phyloP scores from a whole-genome alignment of 257 asterid species.

The Petunia secreta region DNA sequence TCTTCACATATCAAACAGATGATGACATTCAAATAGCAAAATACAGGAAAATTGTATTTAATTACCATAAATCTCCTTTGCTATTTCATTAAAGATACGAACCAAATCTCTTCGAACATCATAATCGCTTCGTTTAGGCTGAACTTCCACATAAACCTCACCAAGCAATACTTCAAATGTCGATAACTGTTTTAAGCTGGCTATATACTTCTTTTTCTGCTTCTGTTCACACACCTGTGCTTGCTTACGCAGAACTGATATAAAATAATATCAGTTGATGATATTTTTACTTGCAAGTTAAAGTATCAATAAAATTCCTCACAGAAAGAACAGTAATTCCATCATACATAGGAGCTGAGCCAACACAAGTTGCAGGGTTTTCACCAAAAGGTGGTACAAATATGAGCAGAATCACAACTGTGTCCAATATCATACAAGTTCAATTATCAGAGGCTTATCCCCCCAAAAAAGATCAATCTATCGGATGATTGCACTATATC shows the following conservation, averaged over 20 bases:
- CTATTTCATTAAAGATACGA: constrained; percentile 73
- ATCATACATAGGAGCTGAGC: constrained; percentile 1
- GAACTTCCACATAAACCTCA: constrained; percentile 53
- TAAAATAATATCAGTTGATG: constrained; percentile 27
- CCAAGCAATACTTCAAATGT: constrained; percentile 65
- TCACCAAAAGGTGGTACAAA: background rate
- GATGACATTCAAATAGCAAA: constrained; percentile 18
- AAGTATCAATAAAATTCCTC: background rate
- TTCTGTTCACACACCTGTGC: constrained; percentile 65
- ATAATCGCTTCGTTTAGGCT: constrained; percentile 70
- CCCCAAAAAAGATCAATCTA: background rate
- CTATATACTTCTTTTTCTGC: constrained; percentile 48
- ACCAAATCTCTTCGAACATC: constrained; percentile 65
- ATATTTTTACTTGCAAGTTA: background rate
- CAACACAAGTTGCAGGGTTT: background rate
- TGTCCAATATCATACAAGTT: background rate
- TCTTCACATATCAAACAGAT: constrained; percentile 17
- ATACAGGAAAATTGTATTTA: constrained; percentile 14
- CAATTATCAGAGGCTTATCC: constrained; percentile 6
- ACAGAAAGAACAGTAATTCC: background rate
- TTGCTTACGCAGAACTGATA: constrained; percentile 65
- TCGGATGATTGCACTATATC: constrained; percentile 7
- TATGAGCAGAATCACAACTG: too few species aligned
- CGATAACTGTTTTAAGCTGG: constrained; percentile 43
- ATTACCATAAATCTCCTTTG: constrained; percentile 81